Evolutionary conservation across 495 filamentous ascomycete genomes (phyloP), one percentile per base, ranked within the genome.

Genomic region (Trichocladium uniseriatum): DNA sequence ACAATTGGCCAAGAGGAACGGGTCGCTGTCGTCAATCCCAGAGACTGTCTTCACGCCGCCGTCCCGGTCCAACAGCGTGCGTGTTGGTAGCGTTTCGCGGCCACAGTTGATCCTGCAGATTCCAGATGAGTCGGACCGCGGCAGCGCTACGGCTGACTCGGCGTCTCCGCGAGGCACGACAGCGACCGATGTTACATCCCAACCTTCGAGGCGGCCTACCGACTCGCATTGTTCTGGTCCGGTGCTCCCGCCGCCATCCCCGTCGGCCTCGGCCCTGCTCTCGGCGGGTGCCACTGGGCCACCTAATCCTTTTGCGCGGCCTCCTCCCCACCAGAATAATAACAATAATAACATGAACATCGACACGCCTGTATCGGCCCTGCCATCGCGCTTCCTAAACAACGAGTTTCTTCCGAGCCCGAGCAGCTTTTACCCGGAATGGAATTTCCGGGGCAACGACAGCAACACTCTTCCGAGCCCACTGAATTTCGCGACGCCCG

Each of bases 291-390:
- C 94, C 5, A 83, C 82, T 46, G 92, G 92, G 0, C 92, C 92
- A 18, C 86, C 88, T 5, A 98, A 98, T 69, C 92, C 92, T 3
- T 98, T 97, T 63, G 92, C 94, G 2, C 77, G 90, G 36, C 92
- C 89, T 5, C 72, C 73, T 34, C 84, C 86, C 5, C 64, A 80
- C 61, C 62, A 78, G 35, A 80, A 77, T 52, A 81, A 72, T 46
- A 78, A 71, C 48, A 86, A 84, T 53, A 81, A 72, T 46, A 78
- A 70, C 48, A 86, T 85, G 62, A 84, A 87, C 53, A 90, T 89
- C 51, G 89, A 96, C 57, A 97, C 92, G 4, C 92, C 92, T 0
- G 90, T 95, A n/a, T 96, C 91, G n/a, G 91, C 92, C 3, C 74
- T 98, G 7, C 92, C 92, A 2, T 92, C 86, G 41, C 79, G 90